Percentiles rank a stretch among this genome's conserved stretches.
phyloP scores from a whole-genome alignment of 2,329 filamentous ascomycete species.

The Trichoderma atroviride region DNA sequence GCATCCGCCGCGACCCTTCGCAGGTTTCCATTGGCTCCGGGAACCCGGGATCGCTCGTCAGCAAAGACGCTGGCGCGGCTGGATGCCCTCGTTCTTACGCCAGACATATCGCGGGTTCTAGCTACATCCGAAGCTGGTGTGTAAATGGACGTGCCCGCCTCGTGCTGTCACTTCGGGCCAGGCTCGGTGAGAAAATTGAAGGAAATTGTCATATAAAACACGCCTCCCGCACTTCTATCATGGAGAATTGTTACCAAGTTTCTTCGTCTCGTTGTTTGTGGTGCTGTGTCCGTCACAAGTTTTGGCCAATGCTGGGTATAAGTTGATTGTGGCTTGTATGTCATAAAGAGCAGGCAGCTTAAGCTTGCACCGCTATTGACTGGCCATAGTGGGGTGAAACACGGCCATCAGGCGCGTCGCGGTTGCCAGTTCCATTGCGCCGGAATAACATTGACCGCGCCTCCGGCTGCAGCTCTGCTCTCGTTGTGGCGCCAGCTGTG shows the following conservation, averaged over 20 bases:
- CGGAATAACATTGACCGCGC: slow-evolving; percentile 26
- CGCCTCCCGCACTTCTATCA: background rate
- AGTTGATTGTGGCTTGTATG: slow-evolving; percentile 2
- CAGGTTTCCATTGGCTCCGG: slow-evolving; percentile 40
- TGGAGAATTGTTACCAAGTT: background rate
- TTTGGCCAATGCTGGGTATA: background rate
- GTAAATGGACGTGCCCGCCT: background rate
- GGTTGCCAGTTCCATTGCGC: slow-evolving; percentile 1
- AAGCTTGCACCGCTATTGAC: background rate
- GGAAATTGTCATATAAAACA: background rate
- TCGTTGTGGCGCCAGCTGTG: slow-evolving; percentile 15
- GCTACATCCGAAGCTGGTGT: slow-evolving; percentile 41
- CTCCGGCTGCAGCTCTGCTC: background rate
- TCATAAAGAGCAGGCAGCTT: slow-evolving; percentile 1
- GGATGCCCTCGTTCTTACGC: slow-evolving; percentile 44
- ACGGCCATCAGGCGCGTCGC: slow-evolving; percentile 22
- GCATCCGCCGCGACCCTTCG: slow-evolving; percentile 43
- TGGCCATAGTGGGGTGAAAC: slow-evolving; percentile 22
- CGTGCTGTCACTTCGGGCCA: background rate
- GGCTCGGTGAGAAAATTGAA: background rate
- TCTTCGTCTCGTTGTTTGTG: background rate
- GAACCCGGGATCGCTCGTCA: slow-evolving; percentile 45
- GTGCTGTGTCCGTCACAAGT: background rate
- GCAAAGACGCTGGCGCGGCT: slow-evolving; percentile 47
- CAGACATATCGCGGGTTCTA: slow-evolving; percentile 45